Base-by-base conservation (phyloP, 495 filamentous ascomycete species). In the Penicillium antarcticum region DNA sequence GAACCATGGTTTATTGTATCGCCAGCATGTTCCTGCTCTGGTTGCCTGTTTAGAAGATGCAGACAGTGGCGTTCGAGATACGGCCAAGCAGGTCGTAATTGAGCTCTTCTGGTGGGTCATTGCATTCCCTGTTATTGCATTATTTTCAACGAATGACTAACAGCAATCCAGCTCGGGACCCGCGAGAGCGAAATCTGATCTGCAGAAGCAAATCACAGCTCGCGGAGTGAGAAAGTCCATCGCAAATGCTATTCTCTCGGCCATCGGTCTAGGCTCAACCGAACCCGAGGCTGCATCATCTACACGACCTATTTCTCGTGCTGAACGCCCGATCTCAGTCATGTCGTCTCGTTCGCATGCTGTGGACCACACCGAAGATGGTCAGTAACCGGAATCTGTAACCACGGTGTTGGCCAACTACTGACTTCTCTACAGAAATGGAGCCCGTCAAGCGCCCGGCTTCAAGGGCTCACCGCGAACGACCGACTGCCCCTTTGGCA, bases 21-120 rank as follows among this genome's bases (percentile, higher is more conserved):
- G 88, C 40, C 71, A 76, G 57, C 95, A 91, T 68, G 90, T 95
- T 1, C 86, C 90, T 4, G 80, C 77, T 8, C 71, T 97, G 42
- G 91, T 97, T 63, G 84, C 88, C 40, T 79, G 90, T 53, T 73
- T 97, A 21, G 92, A 97, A 67, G 90, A 96, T 68, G 86, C 92
- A 7, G 94, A 96, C 65, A 84, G 84, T 42, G 81, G 80, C 60
- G 91, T 97, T 41, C 81, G 92, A 66, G 89, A 96, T 52, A 77
- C 80, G 29, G 89, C 92, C 23, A 95, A 95, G 70, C 70, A 74
- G 17, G 84, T 87, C 2, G 82, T 95, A 35, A 85, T 96, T 35
- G 87, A 92, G 50, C 76, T 97, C 17, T 97, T 97, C 65, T 77
- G 74, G 88, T 92, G n/a, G 21, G 47, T 34, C 17, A 75, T 47